Base-by-base conservation (phyloP, 2,329 filamentous ascomycete genomes). In the Fusarium tanahbumbuense region DNA sequence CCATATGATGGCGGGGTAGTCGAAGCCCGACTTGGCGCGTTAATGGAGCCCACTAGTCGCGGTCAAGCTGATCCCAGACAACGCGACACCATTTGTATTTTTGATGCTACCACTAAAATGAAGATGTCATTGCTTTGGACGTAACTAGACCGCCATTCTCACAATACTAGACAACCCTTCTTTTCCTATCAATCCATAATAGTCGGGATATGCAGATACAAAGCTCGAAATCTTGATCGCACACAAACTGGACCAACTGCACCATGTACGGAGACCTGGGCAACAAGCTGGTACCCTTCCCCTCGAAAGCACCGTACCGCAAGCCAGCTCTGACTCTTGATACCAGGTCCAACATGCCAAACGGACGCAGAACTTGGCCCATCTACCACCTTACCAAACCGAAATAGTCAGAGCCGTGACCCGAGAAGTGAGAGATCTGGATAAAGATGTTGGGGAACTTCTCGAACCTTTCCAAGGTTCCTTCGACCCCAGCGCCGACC, bases 261-360 rank as follows among this genome's bases (percentile, higher is more conserved):
- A 71, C 65, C 49, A 97, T 97, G 93, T 96, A 97, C 81, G 93
- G 93, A 73, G 94, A 97, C 78, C 83, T 93, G 64, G 93, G 92
- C 53, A 92, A 93, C 79, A 97, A 97, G 82, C 83, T 97, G 81
- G 93, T 95, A 82, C 72, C 53, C 40, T 46, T 53, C 34, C 42
- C 46, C 8, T 16, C 16, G 20, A 20, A 56, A 54, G 34, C 48
- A 48, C 41, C 46, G 7, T 20, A 40, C 44, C 40, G 6, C 20
- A 42, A 47, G 23, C 25, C 46, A 37, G 37, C 49, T 64, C 54
- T 61, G 30, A 56, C 47, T 72, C 64, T 54, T 47, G 28, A 48
- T 48, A 23, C 23, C 72, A 97, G 93, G 94, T 97, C 74, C 92
- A 95, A 84, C 93, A 98, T 85, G 96, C 96, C 79, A 98, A 98